Base-by-base conservation (phyloP, 2,329 filamentous ascomycete species). In the Cladosporium sp. region DNA sequence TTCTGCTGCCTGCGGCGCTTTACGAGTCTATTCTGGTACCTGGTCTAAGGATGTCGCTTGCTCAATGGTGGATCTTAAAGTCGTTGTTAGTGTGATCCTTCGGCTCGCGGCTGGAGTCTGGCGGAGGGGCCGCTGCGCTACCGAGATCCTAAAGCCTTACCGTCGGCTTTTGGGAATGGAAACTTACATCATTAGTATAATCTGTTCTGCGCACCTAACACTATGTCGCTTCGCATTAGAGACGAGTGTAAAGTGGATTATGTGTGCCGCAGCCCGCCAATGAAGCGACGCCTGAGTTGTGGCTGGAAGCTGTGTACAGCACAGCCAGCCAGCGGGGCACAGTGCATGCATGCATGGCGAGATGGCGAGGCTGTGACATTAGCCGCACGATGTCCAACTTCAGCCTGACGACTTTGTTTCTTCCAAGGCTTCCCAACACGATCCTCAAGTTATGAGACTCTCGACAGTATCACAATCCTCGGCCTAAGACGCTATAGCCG, bases 331-430 rank as follows among this genome's bases (percentile, higher is more conserved):
- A 28, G 28, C 11, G 58, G n/a, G 59, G 59, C 46, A 28, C 5
- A 29, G 59, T 53, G 59, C 59, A 62, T 62, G 59, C 31, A 37
- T 44, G 35, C 35, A 46, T 59, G 35, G 35, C 35, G 35, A 18
- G 31, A 40, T 61, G 26, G 58, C 29, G 59, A 62, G 59, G 59
- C 59, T 62, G 59, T 52, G 28, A 2, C 21, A 7, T 6, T 46
- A 23, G 14, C 7, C 23, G 8, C 23, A 10, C 23, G 18, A 35
- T 11, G 35, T 1, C 18, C 26, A 49, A 18, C 57, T 23, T 50
- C 37, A 61, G 40, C 40, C 28, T 37, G 26, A 6, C 28, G 35
- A 44, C 16, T 2, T 5, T 21, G 1, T 6, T 6, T 21, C 18
- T 33, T 29, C 2, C 26, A 28, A 14, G 14, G n/a, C 50, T 53